Base-by-base conservation (phyloP, 2,329 filamentous ascomycete species). In the Tolypocladium tropicale region DNA sequence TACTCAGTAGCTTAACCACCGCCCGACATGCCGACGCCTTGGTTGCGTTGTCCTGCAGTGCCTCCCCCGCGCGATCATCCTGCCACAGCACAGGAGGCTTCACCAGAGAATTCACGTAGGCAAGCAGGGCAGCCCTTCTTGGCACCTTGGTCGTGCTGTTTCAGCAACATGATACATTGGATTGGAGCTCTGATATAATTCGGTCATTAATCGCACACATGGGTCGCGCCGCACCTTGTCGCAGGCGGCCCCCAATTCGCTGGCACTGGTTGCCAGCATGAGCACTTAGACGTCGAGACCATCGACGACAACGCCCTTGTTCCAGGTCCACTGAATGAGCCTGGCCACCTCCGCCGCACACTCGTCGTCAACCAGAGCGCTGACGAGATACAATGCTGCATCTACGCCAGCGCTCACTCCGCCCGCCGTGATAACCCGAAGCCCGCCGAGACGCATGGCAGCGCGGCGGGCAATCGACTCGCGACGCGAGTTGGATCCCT, bases 301-400 rank as follows among this genome's bases (percentile, higher is more conserved):
- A 70, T 93, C 88, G 64, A 93, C 86, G 63, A 91, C 89, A 69
- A 89, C 78, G 63, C 89, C 89, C 84, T 92, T 93, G 71, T 82
- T 82, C 90, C 90, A 95, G 67, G 80, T 83, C 78, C 92, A 89
- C 76, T 93, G 88, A 78, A 94, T 84, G 62, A 81, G 64, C 61
- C 85, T 81, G 67, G 88, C 86, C 62, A 89, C 85, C 74, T 93
- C 88, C 57, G 84, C 80, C 60, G 90, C 89, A 58, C 85, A 79
- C 55, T 89, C 88, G 66, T 90, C 84, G 58, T 85, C 88, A 53
- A 93, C 89, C 70, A 95, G 75, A 63, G 90, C 89, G 72, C 86
- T 88, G 71, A 95, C 85, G 68, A 95, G 79, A 76, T 95, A 94
- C 75, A 95, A 75, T 63, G 86, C 79, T 55, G 90, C 90, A 77